Evolutionary conservation across 176 grass and related monocot species (phyloP), one percentile per base, ranked within the genome.

Genomic region (Raddia distichophylla): DNA sequence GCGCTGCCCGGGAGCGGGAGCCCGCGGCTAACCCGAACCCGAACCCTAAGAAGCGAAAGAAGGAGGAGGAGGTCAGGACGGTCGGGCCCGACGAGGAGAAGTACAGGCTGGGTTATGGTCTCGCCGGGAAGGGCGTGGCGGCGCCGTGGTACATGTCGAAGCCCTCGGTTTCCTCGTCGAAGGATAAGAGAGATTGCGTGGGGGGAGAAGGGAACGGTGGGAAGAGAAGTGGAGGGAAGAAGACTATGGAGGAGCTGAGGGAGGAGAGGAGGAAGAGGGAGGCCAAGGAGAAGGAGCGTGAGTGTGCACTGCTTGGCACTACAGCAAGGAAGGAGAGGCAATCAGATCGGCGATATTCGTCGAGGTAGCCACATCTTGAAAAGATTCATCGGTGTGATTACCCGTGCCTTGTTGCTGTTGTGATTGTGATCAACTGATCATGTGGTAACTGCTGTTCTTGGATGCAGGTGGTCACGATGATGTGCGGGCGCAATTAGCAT

Each of bases 11-110:
- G 43, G 83, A 84, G 69, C 72, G 86, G 66, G 65, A 76, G 27
- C 55, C 72, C 10, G 27, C 69, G 2, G 47, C 67, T 0, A 69
- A 85, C 48, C 54, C 81, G 42, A 87, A 73, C 47, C 27, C 74
- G 2, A 78, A 83, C 76, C 78, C 76, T 91, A 91, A 98, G 87
- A 88, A 87, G 50, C 74, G 82, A 60, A 84, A 84, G 87, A 92
- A 97, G 81, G 87, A 94, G 67, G 91, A 94, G 76, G 80, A 77
- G 81, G 61, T 80, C 2, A 87, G 83, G 77, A 76, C 83, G 60
- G 87, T 93, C 42, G 79, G 86, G 51, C 88, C 96, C 17, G 96
- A 98, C 63, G 93, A 98, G 44, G 92, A 98, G 86, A 98, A 98
- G 71, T 94, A 98, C 84, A 89, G 80, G 74, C 79, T 98, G 20